Percentiles rank a stretch among this genome's conserved stretches.
These are phyloP conservation scores for Dothistroma pini DNA, from an alignment of 2,329 filamentous ascomycete species.

Conservation along the genomic window DNA sequence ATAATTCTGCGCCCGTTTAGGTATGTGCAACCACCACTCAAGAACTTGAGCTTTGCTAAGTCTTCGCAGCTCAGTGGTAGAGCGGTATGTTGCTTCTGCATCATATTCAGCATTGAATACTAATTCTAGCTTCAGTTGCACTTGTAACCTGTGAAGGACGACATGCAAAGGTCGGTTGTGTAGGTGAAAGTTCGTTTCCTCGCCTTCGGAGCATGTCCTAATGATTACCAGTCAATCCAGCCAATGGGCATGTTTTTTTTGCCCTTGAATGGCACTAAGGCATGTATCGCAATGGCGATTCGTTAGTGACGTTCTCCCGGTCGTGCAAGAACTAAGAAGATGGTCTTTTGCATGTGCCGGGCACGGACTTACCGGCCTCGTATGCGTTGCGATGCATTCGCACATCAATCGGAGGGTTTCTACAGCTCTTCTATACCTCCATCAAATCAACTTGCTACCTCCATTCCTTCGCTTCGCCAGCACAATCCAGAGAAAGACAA, in stretches of 20 bases:
- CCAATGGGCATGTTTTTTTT: background rate
- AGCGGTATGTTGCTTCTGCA: background rate
- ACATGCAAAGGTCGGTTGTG: background rate
- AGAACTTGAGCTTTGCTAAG: too few species aligned
- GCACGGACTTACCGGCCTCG: too few species aligned
- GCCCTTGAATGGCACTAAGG: too few species aligned
- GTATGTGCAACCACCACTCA: background rate
- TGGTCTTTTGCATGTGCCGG: too few species aligned
- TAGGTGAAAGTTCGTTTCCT: background rate
- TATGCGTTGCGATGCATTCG: too few species aligned
- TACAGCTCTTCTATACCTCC: background rate
- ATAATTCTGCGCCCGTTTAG: background rate
- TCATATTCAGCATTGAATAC: too few species aligned
- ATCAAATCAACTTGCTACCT: conserved; percentile 21
- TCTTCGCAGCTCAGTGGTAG: background rate
- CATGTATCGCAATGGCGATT: too few species aligned
- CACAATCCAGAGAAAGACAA: conserved; percentile 27
- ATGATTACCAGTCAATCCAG: background rate
- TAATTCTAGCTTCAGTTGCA: background rate
- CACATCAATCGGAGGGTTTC: background rate
- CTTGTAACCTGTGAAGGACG: background rate
- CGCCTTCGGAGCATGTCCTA: background rate
- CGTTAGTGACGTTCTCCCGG: too few species aligned
- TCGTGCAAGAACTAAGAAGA: too few species aligned
- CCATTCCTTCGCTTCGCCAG: conserved; percentile 25